Evolutionary conservation across 129 eudicot genomes (phyloP).

Genomic region (Lactuca sativa): DNA sequence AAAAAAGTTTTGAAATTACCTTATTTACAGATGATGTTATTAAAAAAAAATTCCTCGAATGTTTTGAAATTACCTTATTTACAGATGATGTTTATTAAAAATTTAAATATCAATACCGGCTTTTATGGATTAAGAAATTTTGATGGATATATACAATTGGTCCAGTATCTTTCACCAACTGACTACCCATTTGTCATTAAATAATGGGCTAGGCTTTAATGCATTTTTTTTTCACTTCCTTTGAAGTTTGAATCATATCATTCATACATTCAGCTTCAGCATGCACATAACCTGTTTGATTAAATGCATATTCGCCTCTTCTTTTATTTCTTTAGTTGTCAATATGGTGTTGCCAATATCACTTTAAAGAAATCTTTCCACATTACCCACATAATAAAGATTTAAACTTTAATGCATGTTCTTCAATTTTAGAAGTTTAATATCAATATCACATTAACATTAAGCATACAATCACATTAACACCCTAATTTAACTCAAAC

Average conservation of each 20-base stretch:
- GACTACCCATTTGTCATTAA: slow-evolving; percentile 2
- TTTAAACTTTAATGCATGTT: slow-evolving; percentile 9
- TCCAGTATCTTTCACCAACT: neutral
- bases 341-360: neutral
- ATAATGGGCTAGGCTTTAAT: neutral
- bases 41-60: no score
- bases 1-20: no score
- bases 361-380: neutral
- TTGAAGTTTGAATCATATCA: slow-evolving; percentile 3
- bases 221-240: neutral
- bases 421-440: slow-evolving; percentile 28
- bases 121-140: no score
- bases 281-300: neutral
- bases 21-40: no score
- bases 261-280: neutral
- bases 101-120: no score
- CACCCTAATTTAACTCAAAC: slow-evolving; percentile 17
- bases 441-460: slow-evolving; percentile 8
- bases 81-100: no score
- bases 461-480: slow-evolving; percentile 22
- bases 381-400: slow-evolving; percentile 11
- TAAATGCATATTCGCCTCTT: neutral
- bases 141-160: neutral
- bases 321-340: neutral
- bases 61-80: no score